phyloP scores from a whole-genome alignment of 208 protist species.

The Crithidia brevicula region DNA sequence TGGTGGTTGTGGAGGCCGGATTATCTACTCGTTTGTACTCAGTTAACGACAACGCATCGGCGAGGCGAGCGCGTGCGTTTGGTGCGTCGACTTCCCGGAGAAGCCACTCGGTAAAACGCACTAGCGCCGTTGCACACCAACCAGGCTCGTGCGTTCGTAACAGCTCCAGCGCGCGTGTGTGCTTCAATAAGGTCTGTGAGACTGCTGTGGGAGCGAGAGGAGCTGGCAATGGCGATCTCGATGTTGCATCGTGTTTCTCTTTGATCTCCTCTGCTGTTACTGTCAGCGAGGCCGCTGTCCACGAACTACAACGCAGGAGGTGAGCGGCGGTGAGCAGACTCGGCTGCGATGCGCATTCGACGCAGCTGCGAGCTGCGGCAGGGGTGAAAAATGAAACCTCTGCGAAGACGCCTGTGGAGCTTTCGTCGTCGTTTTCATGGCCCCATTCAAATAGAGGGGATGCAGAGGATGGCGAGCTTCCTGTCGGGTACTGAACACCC shows the following conservation, averaged over 20 bases:
- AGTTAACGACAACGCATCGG: slow-evolving; percentile 13
- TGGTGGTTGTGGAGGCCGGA: background rate
- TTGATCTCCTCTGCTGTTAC: background rate
- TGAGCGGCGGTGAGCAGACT: slow-evolving; percentile 39
- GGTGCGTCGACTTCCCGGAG: background rate
- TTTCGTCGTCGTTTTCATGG: background rate
- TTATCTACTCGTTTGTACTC: slow-evolving; percentile 4
- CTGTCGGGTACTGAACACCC: too few relatives aligned
- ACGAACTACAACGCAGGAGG: slow-evolving; percentile 42
- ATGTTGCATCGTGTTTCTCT: background rate
- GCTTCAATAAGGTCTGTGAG: background rate
- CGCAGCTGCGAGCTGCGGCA: slow-evolving; percentile 17
- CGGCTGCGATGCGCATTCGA: slow-evolving; percentile 19
- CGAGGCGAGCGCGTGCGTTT: background rate
- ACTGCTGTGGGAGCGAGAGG: too few relatives aligned
- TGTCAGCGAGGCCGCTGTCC: slow-evolving; percentile 22
- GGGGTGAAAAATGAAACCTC: slow-evolving; percentile 15
- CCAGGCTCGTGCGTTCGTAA: slow-evolving; percentile 24
- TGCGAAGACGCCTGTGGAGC: background rate
- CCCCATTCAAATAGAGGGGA: background rate
- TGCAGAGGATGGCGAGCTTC: too few relatives aligned
- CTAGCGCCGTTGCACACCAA: slow-evolving; percentile 41
- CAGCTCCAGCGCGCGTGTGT: slow-evolving; percentile 12
- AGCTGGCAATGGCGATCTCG: background rate
- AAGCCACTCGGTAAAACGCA: slow-evolving; percentile 28